These are phyloP conservation scores for Penicillium soppii DNA, from an alignment of 495 filamentous ascomycete species.

Conservation along the genomic window DNA sequence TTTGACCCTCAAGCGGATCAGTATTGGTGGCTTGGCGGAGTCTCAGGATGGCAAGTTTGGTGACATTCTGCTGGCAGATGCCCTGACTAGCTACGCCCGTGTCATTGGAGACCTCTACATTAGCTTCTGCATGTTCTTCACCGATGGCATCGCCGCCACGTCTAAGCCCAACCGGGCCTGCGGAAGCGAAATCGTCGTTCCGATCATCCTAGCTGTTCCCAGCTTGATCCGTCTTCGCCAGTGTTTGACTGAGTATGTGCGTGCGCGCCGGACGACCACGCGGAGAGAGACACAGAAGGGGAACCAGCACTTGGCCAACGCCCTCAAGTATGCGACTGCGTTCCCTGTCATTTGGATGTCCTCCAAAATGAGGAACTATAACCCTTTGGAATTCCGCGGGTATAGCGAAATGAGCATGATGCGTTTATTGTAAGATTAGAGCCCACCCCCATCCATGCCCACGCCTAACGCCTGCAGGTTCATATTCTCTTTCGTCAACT, in stretches of 20 bases:
- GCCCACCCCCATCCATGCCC: neutral
- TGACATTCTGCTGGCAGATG: conserved; percentile 93
- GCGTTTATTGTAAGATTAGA: conserved; percentile 52
- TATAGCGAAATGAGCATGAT: conserved; percentile 57
- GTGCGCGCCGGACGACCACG: conserved; percentile 56
- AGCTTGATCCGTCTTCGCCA: conserved; percentile 85
- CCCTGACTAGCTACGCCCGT: conserved; percentile 89
- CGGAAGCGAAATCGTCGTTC: conserved; percentile 72
- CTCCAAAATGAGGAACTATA: conserved; percentile 69
- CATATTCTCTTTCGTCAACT: conserved; percentile 71
- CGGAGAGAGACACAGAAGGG: conserved; percentile 58
- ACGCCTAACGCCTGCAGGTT: conserved; percentile 38
- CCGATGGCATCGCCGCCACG: conserved; percentile 65
- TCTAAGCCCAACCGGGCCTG: conserved; percentile 77
- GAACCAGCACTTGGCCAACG: conserved; percentile 87
- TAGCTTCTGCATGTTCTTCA: conserved; percentile 85
- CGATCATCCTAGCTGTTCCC: conserved; percentile 77
- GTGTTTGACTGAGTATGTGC: conserved; percentile 83
- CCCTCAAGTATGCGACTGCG: conserved; percentile 84
- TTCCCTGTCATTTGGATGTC: conserved; percentile 87
- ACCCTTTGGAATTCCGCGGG: conserved; percentile 49
- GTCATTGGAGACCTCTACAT: conserved; percentile 89
- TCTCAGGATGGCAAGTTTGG: conserved; percentile 84
- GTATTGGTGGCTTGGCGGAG: conserved; percentile 77
- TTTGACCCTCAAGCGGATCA: conserved; percentile 66